Percentiles rank a stretch among this genome's conserved stretches.
phyloP scores from a whole-genome alignment of 225 moss, liverwort and hornwort genomes.

The Sphagnum tenellum region DNA sequence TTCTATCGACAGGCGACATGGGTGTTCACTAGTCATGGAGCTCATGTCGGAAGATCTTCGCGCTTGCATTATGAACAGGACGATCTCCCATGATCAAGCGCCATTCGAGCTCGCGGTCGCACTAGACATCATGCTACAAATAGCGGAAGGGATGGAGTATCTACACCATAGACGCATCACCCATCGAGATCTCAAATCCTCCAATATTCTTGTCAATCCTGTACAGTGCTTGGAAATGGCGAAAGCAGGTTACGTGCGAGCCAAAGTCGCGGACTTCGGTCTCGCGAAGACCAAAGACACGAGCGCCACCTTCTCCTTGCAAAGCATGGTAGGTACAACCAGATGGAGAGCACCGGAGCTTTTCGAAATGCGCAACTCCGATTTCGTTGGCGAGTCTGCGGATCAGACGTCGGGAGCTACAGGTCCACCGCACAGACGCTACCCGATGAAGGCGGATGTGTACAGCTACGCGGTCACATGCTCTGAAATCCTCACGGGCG shows the following conservation, averaged over 20 bases:
- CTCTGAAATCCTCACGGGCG: conserved; percentile 7
- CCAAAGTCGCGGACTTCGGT: conserved; percentile 21
- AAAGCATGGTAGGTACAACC: conserved; percentile 2
- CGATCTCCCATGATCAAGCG: not conserved
- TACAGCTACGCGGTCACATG: conserved; percentile 12
- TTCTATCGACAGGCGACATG: not conserved
- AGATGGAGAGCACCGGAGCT: conserved; percentile 13
- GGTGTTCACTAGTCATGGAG: not conserved
- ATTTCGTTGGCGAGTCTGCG: not conserved
- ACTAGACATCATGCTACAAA: conserved; percentile 14
- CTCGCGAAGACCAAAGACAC: not conserved
- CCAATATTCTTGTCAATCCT: conserved; percentile 12
- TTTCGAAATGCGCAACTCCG: not conserved
- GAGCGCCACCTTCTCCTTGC: not conserved
- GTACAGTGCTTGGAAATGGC: not conserved
- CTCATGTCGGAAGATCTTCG: not conserved
- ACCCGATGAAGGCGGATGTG: conserved; percentile 3
- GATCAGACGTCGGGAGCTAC: not conserved
- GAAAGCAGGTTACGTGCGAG: not conserved
- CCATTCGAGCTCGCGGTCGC: not conserved
- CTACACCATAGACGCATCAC: conserved; percentile 10
- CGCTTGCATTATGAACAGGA: not conserved
- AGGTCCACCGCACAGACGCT: not conserved
- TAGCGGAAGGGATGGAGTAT: conserved; percentile 17
- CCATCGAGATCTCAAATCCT: conserved; percentile 15